A percentile compares a stretch with the other conserved stretches of the same genome.
phyloP scores from a whole-genome alignment of 169 alveolate species.

The Plasmodium vivax region DNA sequence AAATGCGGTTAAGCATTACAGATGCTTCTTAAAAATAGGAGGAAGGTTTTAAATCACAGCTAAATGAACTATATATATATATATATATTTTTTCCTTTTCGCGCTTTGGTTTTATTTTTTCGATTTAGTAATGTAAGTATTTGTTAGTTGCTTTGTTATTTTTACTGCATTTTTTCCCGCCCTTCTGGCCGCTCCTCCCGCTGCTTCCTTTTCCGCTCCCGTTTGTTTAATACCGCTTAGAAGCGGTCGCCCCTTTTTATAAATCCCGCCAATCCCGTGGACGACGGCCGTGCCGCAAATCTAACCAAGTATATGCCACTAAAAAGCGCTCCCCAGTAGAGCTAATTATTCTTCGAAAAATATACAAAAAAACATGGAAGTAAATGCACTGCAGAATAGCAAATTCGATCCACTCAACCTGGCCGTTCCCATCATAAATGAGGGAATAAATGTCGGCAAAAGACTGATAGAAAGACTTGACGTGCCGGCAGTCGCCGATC shows the following conservation, averaged over 20 bases:
- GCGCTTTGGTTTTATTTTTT: not conserved
- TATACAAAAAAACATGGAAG: not conserved
- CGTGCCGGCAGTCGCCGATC: not conserved
- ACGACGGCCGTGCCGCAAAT: not conserved
- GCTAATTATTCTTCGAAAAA: not conserved
- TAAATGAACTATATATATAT: not conserved
- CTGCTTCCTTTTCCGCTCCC: not conserved
- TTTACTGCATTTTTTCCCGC: not conserved
- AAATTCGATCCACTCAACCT: not conserved
- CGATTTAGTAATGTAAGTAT: not conserved
- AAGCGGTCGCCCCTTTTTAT: not conserved
- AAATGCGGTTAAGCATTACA: not conserved
- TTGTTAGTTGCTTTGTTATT: not conserved
- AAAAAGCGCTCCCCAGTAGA: not conserved
- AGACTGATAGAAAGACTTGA: not conserved
- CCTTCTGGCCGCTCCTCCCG: not conserved
- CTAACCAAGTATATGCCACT: not conserved
- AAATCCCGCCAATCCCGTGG: not conserved
- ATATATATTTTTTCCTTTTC: not conserved
- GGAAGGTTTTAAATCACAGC: not conserved
- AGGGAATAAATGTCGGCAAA: conserved; percentile 10
- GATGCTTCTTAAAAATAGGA: not conserved
- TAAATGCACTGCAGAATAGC: not conserved
- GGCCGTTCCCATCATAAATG: not conserved
- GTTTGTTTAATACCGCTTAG: not conserved